phyloP scores from a whole-genome alignment of 805 yeast genomes.

The Yarrowia yakushimensis region DNA sequence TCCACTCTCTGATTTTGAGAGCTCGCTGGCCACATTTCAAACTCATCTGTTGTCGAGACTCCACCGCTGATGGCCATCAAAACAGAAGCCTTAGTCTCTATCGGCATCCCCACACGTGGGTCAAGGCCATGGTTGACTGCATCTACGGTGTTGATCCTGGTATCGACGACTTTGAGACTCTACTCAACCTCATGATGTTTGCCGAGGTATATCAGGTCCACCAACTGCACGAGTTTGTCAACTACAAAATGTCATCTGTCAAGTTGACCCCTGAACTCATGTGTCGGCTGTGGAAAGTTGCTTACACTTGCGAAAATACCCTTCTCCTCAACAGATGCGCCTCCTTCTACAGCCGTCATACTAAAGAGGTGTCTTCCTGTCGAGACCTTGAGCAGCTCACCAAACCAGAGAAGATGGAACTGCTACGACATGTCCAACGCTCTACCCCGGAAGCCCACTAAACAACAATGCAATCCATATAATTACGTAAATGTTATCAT shows the following conservation, averaged over 20 bases:
- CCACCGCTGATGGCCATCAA: neutral
- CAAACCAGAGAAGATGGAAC: neutral
- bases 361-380: neutral
- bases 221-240: constrained; percentile 1
- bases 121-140: constrained; percentile 9
- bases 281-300: neutral
- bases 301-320: neutral
- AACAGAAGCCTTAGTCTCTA: neutral
- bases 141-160: neutral
- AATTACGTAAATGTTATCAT: no score
- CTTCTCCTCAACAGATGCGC: neutral
- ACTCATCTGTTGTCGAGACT: neutral
- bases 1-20: neutral
- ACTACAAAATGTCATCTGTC: neutral
- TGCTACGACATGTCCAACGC: neutral
- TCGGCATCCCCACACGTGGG: neutral
- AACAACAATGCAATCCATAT: constrained; percentile 11
- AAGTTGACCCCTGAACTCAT: neutral
- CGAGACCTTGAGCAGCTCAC: neutral
- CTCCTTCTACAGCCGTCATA: neutral
- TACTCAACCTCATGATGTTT: constrained; percentile 5
- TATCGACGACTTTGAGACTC: neutral
- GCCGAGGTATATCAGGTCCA: neutral
- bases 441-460: neutral
- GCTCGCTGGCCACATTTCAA: constrained; percentile 10